Evolutionary conservation across 2,329 filamentous ascomycete genomes (phyloP).

Genomic region (Colletotrichum spinosum): DNA sequence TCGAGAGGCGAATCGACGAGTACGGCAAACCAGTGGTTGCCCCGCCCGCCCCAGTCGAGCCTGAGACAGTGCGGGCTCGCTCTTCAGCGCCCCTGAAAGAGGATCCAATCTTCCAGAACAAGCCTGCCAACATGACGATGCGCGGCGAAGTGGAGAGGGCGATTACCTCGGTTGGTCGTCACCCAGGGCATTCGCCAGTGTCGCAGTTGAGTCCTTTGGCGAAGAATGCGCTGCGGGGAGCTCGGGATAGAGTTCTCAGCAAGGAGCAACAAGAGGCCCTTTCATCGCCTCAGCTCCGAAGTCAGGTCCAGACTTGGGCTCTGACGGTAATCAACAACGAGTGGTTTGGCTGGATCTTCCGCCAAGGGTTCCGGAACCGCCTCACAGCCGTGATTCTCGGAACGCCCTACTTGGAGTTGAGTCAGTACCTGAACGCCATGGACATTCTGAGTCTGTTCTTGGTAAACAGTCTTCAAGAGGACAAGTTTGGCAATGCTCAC

Average conservation of each 20-base stretch:
- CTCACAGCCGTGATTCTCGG: constrained; percentile 78
- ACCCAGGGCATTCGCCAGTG: constrained; percentile 60
- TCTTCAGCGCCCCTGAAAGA: constrained; percentile 55
- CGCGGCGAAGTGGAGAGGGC: constrained; percentile 59
- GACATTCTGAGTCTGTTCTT: constrained; percentile 77
- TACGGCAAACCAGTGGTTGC: constrained; percentile 61
- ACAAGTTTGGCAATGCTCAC: constrained; percentile 88
- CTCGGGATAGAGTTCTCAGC: constrained; percentile 60
- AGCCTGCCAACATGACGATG: constrained; percentile 51
- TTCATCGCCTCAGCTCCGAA: constrained; percentile 60
- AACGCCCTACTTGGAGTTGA: constrained; percentile 76
- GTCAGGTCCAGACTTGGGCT: constrained; percentile 60
- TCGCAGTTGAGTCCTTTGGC: constrained; percentile 63
- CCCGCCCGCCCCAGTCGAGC: constrained; percentile 46
- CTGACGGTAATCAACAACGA: constrained; percentile 59
- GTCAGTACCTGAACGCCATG: constrained; percentile 77
- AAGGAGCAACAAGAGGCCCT: constrained; percentile 67
- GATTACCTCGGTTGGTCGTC: constrained; percentile 55
- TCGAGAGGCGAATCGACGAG: constrained; percentile 75
- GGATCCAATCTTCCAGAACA: constrained; percentile 58
- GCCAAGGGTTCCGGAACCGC: constrained; percentile 74
- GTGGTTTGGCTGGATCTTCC: constrained; percentile 75
- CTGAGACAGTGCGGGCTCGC: constrained; percentile 49
- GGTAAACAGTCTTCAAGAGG: constrained; percentile 80
- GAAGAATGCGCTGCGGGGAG: constrained; percentile 60